Evolutionary conservation across 129 eudicot species (phyloP).

Genomic region (Solidago caesia): DNA sequence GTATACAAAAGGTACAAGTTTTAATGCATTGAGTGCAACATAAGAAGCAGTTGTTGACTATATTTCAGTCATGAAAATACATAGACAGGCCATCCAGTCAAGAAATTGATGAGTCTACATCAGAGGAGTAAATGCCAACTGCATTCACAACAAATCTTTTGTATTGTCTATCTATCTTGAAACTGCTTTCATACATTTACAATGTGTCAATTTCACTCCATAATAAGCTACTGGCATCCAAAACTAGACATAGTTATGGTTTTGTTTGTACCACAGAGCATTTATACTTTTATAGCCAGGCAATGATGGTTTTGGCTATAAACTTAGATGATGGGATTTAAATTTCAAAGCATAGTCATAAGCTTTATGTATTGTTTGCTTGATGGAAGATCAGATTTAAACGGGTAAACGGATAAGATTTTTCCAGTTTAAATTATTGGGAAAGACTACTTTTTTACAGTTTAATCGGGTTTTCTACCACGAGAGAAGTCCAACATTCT

Average conservation of each 20-base stretch:
- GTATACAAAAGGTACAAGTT: conserved; percentile 21
- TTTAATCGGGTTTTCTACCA: too few relatives aligned
- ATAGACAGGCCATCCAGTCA: conserved; percentile 17
- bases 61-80: conserved; percentile 15
- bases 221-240: conserved; percentile 19
- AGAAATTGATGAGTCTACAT: conserved; percentile 43
- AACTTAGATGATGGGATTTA: conserved; percentile 14
- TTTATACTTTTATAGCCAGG: conserved; percentile 31
- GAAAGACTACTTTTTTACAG: too few relatives aligned
- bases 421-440: too few relatives aligned
- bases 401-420: too few relatives aligned
- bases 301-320: conserved; percentile 22
- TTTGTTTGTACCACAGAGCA: conserved; percentile 32
- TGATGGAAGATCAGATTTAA: background rate
- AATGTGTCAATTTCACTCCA: conserved; percentile 33
- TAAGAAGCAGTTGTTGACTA: background rate
- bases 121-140: conserved; percentile 44
- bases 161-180: conserved; percentile 29
- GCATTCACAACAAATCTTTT: conserved; percentile 28
- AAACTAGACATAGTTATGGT: conserved; percentile 10
- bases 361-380: conserved; percentile 21
- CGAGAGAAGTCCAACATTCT: conserved; percentile 3
- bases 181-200: conserved; percentile 12
- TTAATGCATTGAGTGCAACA: conserved; percentile 27
- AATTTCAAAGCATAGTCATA: background rate